Evolutionary conservation across 805 yeast species (phyloP).

Genomic region (Candida schatavii): DNA sequence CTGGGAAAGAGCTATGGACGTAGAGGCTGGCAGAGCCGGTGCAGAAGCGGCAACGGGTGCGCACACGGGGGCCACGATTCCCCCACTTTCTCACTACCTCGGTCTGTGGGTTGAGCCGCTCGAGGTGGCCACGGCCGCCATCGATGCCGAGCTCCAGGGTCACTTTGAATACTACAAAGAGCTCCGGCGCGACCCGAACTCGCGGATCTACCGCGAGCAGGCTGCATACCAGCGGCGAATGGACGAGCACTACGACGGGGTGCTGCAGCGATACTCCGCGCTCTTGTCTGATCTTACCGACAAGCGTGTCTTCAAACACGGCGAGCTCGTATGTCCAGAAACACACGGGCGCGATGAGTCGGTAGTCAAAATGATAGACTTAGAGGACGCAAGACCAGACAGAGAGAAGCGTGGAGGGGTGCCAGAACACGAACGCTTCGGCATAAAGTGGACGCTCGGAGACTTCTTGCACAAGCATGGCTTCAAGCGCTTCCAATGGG

Average conservation of each 20-base stretch:
- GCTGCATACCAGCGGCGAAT: slow-evolving; percentile 10
- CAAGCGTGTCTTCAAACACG: slow-evolving; percentile 29
- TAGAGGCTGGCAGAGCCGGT: neutral
- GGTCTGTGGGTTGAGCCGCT: slow-evolving; percentile 10
- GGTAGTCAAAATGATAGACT: slow-evolving; percentile 4
- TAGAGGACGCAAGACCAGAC: slow-evolving; percentile 8
- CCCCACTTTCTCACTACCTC: neutral
- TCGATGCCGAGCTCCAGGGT: slow-evolving; percentile 6
- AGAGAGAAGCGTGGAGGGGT: slow-evolving; percentile 15
- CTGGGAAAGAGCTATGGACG: slow-evolving; percentile 31
- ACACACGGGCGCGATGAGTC: slow-evolving; percentile 1
- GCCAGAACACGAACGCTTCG: slow-evolving; percentile 23
- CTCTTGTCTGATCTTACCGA: slow-evolving; percentile 11
- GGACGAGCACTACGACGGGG: slow-evolving; percentile 12
- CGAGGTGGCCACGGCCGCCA: slow-evolving; percentile 7
- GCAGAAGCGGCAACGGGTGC: neutral
- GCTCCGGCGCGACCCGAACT: slow-evolving; percentile 3
- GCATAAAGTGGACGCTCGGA: slow-evolving; percentile 27
- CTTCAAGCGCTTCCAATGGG: slow-evolving; percentile 19
- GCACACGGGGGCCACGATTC: slow-evolving; percentile 3
- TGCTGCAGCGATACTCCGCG: slow-evolving; percentile 1
- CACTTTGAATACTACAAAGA: slow-evolving; percentile 6
- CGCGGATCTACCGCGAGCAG: slow-evolving; percentile 6
- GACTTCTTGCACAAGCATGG: slow-evolving; percentile 29
- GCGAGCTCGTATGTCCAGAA: slow-evolving; percentile 26